Evolutionary conservation across 176 grass and related monocot genomes (phyloP).

Genomic region (Typha latifolia): DNA sequence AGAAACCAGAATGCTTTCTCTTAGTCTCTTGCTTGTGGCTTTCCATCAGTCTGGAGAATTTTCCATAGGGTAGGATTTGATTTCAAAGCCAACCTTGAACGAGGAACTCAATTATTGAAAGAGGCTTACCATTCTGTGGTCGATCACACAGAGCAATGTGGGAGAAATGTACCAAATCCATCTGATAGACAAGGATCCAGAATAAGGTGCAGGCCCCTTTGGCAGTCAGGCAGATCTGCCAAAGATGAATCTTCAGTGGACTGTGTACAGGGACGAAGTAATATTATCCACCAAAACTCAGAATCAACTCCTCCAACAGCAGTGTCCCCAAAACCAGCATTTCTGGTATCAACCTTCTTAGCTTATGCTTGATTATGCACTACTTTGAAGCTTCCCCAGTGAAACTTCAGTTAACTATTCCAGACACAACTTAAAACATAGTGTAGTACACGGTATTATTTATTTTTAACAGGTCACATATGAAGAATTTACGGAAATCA

Average conservation of each 20-base stretch:
- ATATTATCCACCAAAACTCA: slow-evolving; percentile 92
- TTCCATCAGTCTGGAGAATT: no score
- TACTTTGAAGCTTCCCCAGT: slow-evolving; percentile 55
- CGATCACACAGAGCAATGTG: slow-evolving; percentile 86
- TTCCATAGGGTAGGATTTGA: no score
- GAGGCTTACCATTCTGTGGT: slow-evolving; percentile 66
- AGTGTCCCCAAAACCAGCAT: slow-evolving; percentile 90
- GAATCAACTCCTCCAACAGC: slow-evolving; percentile 92
- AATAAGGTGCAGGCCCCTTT: slow-evolving; percentile 72
- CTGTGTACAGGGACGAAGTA: slow-evolving; percentile 68
- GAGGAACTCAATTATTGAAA: neutral
- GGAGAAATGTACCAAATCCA: slow-evolving; percentile 95
- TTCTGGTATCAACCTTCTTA: slow-evolving; percentile 40
- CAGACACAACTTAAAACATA: neutral
- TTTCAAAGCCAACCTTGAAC: no score
- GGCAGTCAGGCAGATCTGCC: slow-evolving; percentile 47
- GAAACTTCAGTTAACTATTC: neutral
- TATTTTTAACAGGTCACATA: no score
- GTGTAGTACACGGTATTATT: no score
- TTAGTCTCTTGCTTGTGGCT: no score
- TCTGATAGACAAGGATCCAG: slow-evolving; percentile 68
- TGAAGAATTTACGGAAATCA: neutral
- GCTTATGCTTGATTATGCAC: slow-evolving; percentile 24
- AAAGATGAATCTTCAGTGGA: slow-evolving; percentile 57
- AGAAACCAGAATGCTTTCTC: no score